These are phyloP conservation scores for Naganishia kalamii DNA, from an alignment of 768 basidiomycete genomes.

Conservation along the genomic window DNA sequence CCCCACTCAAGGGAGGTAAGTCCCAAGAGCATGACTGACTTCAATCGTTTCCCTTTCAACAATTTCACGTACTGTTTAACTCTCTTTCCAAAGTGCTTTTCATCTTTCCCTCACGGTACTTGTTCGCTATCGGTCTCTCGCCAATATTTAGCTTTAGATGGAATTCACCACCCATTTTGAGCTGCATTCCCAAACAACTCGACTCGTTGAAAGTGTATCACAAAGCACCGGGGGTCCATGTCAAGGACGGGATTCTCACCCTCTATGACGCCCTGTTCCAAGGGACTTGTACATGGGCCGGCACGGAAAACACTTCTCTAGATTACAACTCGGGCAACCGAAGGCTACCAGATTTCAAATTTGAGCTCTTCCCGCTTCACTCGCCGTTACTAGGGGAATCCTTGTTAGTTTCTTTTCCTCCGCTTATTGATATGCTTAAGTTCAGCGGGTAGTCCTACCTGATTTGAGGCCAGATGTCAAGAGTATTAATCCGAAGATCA, in stretches of 20 bases:
- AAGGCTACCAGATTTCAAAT: constrained; percentile 68
- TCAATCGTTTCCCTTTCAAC: constrained; percentile 71
- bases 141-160: constrained; percentile 79
- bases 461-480: constrained; percentile 61
- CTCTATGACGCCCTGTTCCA: constrained; percentile 65
- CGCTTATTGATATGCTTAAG: constrained; percentile 85
- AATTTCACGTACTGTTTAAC: constrained; percentile 76
- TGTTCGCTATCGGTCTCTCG: constrained; percentile 77
- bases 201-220: constrained; percentile 71
- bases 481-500: constrained; percentile 5
- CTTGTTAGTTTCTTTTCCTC: constrained; percentile 88
- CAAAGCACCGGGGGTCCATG: constrained; percentile 59
- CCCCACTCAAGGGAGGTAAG: constrained; percentile 59
- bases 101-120: constrained; percentile 77
- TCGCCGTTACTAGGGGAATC: constrained; percentile 83
- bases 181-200: constrained; percentile 82
- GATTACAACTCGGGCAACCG: constrained; percentile 67
- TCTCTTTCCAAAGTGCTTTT: constrained; percentile 76
- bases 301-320: constrained; percentile 66
- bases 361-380: constrained; percentile 79
- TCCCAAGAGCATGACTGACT: constrained; percentile 59
- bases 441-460: constrained; percentile 77
- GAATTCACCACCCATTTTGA: constrained; percentile 75
- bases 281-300: constrained; percentile 69
- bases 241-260: constrained; percentile 53